Evolutionary conservation across 2,329 filamentous ascomycete species (phyloP), one percentile per base, ranked within the genome.

Genomic region (Penicillium sp.): DNA sequence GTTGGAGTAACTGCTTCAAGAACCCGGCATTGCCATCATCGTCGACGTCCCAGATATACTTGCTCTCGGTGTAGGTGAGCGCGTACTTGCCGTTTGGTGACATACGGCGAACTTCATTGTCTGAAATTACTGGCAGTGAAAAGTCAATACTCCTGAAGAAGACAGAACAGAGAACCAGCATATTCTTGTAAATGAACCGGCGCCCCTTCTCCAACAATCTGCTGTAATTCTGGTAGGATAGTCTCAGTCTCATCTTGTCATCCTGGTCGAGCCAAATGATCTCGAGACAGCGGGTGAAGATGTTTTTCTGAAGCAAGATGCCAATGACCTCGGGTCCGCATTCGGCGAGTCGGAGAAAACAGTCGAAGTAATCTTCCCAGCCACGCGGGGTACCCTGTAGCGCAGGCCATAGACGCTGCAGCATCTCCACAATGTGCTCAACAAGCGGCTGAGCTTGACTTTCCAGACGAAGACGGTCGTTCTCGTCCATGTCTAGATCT

Each of bases 351-450:
- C 77, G 77, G n/a, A 83, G 69, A 59, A 93, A 78, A n/a, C 89
- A 81, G 13, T 83, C 82, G 68, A 93, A 93, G 56, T 88, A 88
- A 66, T 93, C 90, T 43, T 87, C 84, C 90, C 90, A 95, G 3
- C 89, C 83, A 55, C 86, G 84, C 27, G 85, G 76, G 46, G 82
- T 78, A 3, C 77, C 73, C 58, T 90, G 85, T 55, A 91, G 85
- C n/a, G 75, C 77, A 3, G 81, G 75, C 84, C 86, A 91, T 3
- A 90, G 71, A 22, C 79, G 71, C 29, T 79, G 75, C 49, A 91
- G 78, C 22, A 85, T 74, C 19, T 67, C 64, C 41, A 86, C 63
- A 27, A 76, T 59, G 41, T 59, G 64, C 47, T 73, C 66, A 45
- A 76, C 63, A 9, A 67, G 62, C 50, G 65, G 57, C 9, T 68